phyloP scores from a whole-genome alignment of 495 filamentous ascomycete genomes.

The Halenospora varia region DNA sequence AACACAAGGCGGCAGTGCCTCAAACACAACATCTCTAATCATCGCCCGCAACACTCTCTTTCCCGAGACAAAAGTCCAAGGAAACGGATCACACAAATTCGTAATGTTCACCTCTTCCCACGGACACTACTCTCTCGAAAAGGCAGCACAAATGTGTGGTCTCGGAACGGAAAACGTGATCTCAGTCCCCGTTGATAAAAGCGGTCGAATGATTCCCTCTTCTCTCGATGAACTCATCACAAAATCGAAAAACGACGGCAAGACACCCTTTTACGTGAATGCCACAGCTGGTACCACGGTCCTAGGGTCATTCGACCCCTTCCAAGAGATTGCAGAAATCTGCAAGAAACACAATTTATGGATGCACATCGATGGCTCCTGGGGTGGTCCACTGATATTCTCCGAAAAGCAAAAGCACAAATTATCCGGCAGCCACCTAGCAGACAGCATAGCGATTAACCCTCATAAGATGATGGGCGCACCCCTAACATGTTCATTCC shows the following conservation, averaged over 20 bases:
- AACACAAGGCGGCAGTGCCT: constrained; percentile 81
- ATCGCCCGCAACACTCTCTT: constrained; percentile 85
- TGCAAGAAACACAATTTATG: constrained; percentile 72
- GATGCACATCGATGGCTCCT: constrained; percentile 87
- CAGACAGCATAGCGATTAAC: constrained; percentile 79
- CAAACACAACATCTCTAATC: constrained; percentile 83
- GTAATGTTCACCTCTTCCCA: constrained; percentile 86
- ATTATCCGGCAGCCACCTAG: constrained; percentile 64
- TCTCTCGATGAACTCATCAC: constrained; percentile 59
- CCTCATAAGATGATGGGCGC: constrained; percentile 97
- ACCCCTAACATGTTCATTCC: constrained; percentile 85
- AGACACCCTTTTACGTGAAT: constrained; percentile 91
- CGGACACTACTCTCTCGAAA: constrained; percentile 93
- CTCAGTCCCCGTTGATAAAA: constrained; percentile 66
- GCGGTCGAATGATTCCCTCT: constrained; percentile 65
- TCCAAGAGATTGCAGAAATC: constrained; percentile 64
- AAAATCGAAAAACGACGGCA: constrained; percentile 54
- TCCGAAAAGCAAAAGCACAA: constrained; percentile 58
- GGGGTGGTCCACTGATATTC: constrained; percentile 86
- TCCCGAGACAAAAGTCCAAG: constrained; percentile 67
- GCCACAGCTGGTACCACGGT: constrained; percentile 95
- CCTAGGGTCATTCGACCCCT: constrained; percentile 82
- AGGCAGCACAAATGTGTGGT: constrained; percentile 83
- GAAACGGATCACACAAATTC: constrained; percentile 61
- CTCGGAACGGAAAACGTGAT: constrained; percentile 71